A percentile compares a stretch with the other conserved stretches of the same genome.
Conservation (phyloP, 1,284 basidiomycete species). For the Tremellales sp. region DNA sequence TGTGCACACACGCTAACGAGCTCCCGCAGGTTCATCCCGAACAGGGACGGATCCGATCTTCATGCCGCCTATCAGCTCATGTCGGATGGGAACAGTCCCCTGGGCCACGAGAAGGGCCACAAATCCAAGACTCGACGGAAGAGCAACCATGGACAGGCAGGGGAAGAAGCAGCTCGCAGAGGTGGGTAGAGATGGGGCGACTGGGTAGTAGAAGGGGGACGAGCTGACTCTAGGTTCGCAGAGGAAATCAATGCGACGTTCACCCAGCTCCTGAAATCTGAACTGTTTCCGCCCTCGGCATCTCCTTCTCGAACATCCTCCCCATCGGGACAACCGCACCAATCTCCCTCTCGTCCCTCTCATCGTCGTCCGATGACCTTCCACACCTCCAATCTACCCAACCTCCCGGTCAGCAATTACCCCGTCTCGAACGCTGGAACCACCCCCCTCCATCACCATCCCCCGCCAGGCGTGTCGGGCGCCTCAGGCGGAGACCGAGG, state of each 20-base stretch:
- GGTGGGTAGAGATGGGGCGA: slow-evolving; percentile 31
- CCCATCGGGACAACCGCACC: slow-evolving; percentile 16
- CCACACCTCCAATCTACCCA: slow-evolving; percentile 30
- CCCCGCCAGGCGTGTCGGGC: slow-evolving; percentile 32
- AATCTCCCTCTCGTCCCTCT: slow-evolving; percentile 23
- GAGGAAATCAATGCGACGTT: slow-evolving; percentile 56
- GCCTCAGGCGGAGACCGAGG: slow-evolving; percentile 18
- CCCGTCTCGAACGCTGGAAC: slow-evolving; percentile 38
- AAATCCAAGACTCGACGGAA: slow-evolving; percentile 40
- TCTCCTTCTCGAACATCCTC: slow-evolving; percentile 27
- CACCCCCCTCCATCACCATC: slow-evolving; percentile 43
- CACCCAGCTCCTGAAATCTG: slow-evolving; percentile 52
- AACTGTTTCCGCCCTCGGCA: slow-evolving; percentile 49
- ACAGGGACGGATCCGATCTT: slow-evolving; percentile 52
- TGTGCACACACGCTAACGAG: not conserved
- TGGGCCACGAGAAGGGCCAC: slow-evolving; percentile 15
- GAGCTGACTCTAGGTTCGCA: slow-evolving; percentile 17
- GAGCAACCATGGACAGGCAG: slow-evolving; percentile 33
- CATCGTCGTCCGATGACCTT: slow-evolving; percentile 36
- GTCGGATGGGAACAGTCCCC: slow-evolving; percentile 37
- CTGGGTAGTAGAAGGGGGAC: not conserved
- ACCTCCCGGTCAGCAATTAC: slow-evolving; percentile 21
- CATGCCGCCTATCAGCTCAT: slow-evolving; percentile 53
- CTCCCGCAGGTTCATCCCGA: slow-evolving; percentile 53
- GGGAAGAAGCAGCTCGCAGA: slow-evolving; percentile 48